Evolutionary conservation across 1,139 yeast genomes (phyloP), one percentile per base, ranked within the genome.

Genomic region (Hemisphaericaspora subhashii): DNA sequence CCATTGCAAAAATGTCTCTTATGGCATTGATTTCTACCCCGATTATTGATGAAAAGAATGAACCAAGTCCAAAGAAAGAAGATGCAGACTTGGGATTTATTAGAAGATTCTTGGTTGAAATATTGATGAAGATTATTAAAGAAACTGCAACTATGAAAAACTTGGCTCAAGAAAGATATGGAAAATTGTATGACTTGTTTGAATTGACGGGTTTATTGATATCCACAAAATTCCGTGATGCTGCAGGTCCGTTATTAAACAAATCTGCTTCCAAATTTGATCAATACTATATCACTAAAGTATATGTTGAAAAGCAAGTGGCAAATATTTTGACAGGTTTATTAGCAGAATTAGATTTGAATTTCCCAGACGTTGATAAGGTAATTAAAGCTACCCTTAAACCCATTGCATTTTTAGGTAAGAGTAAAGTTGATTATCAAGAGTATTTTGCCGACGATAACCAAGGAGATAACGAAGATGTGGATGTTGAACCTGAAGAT

Each of bases 11-110:
- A 40, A 57, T 73, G 25, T 70, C 83, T 13, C 64, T 88, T 28
- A 66, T 79, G 28, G 80, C 88, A 0, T 73, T 87, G 41, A 64
- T 83, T 17, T 69, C 94, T 0, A 74, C 85, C 0, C 70, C 74
- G 0, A 46, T 66, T 2, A 58, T 66, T 24, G 74, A 72, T 37
- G 66, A 62, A 7, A 57, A 60, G 6, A 75, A 72, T 9, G 62
- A 65, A 8, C 63, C 68, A 1, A 75, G 73, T 40, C 68, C 77
- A 0, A 77, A 76, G 43, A 58, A 63, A 17, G 80, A 76, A 40
- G 89, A 85, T 52, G 75, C 83, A 0, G 89, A 84, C 45, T 70
- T 87, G 75, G 72, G 79, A 0, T 80, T 82, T 50, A 81, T 89
- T 26, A 68, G 97, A 40, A 83, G 81, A 49, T 86, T 83, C 53